A percentile compares a stretch with the other conserved stretches of the same genome.
phyloP scores from a whole-genome alignment of 169 alveolate species.

The Cryptosporidium andersoni region DNA sequence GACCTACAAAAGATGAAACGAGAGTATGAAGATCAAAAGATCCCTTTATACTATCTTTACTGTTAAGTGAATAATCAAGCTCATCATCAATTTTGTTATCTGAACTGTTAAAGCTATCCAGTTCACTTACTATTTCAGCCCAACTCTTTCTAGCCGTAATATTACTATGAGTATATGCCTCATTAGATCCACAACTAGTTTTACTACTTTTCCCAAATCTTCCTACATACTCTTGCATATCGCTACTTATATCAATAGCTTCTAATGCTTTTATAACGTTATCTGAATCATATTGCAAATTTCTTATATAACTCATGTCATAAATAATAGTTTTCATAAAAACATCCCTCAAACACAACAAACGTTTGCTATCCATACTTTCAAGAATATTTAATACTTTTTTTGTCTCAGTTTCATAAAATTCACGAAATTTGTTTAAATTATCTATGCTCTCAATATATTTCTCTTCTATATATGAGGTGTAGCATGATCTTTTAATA shows the following conservation, averaged over 20 bases:
- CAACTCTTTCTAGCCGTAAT: constrained; percentile 6
- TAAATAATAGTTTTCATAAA: constrained; percentile 66
- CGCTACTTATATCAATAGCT: constrained; percentile 52
- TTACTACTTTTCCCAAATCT: constrained; percentile 43
- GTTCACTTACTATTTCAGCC: constrained; percentile 53
- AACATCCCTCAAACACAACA: constrained; percentile 46
- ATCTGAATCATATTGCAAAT: constrained; percentile 67
- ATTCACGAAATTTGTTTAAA: constrained; percentile 13
- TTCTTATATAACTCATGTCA: constrained; percentile 65
- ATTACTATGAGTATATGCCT: background rate
- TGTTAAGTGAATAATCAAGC: constrained; percentile 35
- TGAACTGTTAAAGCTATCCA: constrained; percentile 23
- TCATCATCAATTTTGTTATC: constrained; percentile 19
- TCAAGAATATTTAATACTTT: constrained; percentile 37
- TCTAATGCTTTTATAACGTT: constrained; percentile 46
- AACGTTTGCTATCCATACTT: constrained; percentile 67
- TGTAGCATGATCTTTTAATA: constrained; percentile 18
- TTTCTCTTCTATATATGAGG: constrained; percentile 21
- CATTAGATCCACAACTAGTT: background rate
- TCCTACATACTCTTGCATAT: constrained; percentile 49
- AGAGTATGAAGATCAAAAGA: constrained; percentile 55
- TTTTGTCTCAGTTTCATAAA: constrained; percentile 58
- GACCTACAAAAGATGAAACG: constrained; percentile 38
- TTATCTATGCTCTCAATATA: constrained; percentile 41
- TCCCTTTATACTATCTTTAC: constrained; percentile 50